Evolutionary conservation across 129 eudicot species (phyloP), one percentile per base, ranked within the genome.

Genomic region (Pseudognaphalium luteoalbum): DNA sequence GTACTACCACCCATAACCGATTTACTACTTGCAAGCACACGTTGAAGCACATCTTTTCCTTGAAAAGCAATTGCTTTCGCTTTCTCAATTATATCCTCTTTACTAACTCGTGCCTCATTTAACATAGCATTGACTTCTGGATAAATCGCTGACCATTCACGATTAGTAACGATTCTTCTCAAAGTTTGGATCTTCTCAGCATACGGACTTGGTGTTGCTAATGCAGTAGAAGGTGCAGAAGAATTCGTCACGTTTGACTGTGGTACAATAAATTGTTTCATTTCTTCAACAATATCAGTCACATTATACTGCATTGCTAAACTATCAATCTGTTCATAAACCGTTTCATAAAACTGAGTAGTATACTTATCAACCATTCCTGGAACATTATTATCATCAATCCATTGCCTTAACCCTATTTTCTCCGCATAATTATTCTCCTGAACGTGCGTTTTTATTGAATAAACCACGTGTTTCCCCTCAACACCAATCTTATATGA

Each of bases 351-450:
- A 37, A 91, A 79, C 82, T 85, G 88, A 0, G 86, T 85, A 1
- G 92, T 76, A 71, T 95, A 95, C 78, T 30, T 83, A 73, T 89
- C 97, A 70, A 95, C 90, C 92, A 91, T 91, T 10, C 82, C 96
- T 1, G 99, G 92, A 39, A 95, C 92, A 77, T 91, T 88, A 71
- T 95, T 95, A 30, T 95, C 99, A 77, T 91, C 91, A 89, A 95
- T 91, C 97, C 97, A 91, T 80, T 87, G 70, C 71, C 86, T 89
- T 60, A 95, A 77, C 17, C 99, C 99, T 20, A 91, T 89, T 75
- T 64, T 91, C 81, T 94, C 96, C 0, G 99, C 88, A 29, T 89
- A 89, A 83, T 95, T 95, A 34, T 81, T 95, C 79, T 86, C 89
- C 70, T 95, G 85, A 11, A 95, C 97, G 20, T 83, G 99, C 0